Conservation (phyloP, 23 red algal genomes). For the Gracilaria caudata region DNA sequence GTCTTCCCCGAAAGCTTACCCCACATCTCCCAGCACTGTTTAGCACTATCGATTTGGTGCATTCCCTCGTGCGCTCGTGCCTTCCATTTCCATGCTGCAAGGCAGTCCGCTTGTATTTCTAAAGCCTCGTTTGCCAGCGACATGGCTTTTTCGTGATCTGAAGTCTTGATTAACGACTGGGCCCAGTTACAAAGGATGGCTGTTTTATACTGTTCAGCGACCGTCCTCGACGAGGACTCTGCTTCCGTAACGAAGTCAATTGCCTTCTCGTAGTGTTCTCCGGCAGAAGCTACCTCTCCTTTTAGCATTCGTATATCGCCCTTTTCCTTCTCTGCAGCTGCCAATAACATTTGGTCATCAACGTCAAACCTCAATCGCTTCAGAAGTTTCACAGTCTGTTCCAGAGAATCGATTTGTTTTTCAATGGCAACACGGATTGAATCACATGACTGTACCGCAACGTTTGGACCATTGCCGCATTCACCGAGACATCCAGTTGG, state of each 20-base stretch:
- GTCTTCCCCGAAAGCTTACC: conserved; percentile 22
- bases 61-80: conserved; percentile 12
- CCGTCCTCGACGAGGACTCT: not conserved
- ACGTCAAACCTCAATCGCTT: not conserved
- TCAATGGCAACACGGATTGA: not conserved
- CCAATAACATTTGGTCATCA: conserved; percentile 5
- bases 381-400: not conserved
- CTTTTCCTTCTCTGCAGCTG: conserved; percentile 13
- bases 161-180: not conserved
- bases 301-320: not conserved
- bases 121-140: conserved; percentile 9
- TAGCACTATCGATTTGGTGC: not conserved
- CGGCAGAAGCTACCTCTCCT: not conserved
- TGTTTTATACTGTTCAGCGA: not conserved
- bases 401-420: not conserved
- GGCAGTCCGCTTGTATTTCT: not conserved
- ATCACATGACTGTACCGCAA: not conserved
- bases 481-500: conserved; percentile 33
- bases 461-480: conserved; percentile 39
- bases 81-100: conserved; percentile 43
- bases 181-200: conserved; percentile 41
- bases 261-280: conserved; percentile 14
- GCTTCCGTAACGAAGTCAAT: not conserved
- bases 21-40: conserved; percentile 14
- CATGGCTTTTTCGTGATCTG: not conserved